Conservation (phyloP, 495 filamentous ascomycete genomes). For the Xanthoparmelia taractica region DNA sequence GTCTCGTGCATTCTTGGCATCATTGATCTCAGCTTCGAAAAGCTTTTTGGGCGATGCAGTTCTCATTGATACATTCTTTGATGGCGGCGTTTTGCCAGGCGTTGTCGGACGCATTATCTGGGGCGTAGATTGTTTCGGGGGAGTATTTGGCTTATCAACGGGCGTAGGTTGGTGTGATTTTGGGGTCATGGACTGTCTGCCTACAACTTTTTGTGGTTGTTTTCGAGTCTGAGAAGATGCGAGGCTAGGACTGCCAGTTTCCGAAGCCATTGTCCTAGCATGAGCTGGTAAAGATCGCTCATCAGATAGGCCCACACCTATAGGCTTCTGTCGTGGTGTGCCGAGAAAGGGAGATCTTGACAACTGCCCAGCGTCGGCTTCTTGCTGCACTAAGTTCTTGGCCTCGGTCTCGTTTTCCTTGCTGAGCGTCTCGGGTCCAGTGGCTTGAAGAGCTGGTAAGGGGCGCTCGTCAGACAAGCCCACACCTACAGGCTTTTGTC, state of each 20-base stretch:
- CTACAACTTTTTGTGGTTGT: constrained; percentile 43
- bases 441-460: constrained; percentile 22
- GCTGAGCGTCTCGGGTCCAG: constrained; percentile 39
- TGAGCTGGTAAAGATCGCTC: constrained; percentile 21
- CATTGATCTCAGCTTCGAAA: constrained; percentile 41
- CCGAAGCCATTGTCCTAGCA: constrained; percentile 39
- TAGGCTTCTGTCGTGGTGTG: constrained; percentile 24
- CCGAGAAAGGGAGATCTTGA: constrained; percentile 50
- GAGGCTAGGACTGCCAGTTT: constrained; percentile 53
- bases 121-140: constrained; percentile 47
- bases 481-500: constrained; percentile 20
- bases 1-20: constrained; percentile 21
- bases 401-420: constrained; percentile 41
- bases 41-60: constrained; percentile 50
- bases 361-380: constrained; percentile 46
- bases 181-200: constrained; percentile 39
- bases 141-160: constrained; percentile 42
- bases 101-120: constrained; percentile 44
- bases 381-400: constrained; percentile 52
- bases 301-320: constrained; percentile 20
- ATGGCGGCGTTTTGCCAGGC: constrained; percentile 47
- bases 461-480: constrained; percentile 21
- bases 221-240: constrained; percentile 47
- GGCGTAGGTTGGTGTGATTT: constrained; percentile 35
- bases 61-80: constrained; percentile 37